A percentile compares a stretch with the other conserved stretches of the same genome.
phyloP scores from a whole-genome alignment of 495 filamentous ascomycete species.

The Chaetomium cochliodes region DNA sequence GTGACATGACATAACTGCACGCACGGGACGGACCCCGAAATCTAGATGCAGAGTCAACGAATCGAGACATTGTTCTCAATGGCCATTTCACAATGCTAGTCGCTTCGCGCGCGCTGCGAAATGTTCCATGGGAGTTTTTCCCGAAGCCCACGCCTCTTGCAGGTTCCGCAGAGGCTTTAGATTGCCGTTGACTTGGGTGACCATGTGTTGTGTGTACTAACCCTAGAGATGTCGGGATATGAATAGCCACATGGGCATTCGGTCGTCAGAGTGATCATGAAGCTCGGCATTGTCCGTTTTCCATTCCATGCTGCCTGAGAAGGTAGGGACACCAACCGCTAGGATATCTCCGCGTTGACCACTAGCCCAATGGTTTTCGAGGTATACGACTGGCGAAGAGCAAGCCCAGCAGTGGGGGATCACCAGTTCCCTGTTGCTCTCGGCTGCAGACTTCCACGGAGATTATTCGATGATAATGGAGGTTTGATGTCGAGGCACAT shows the following conservation, averaged over 20 bases:
- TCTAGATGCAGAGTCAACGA: constrained; percentile 37
- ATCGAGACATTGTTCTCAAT: constrained; percentile 54
- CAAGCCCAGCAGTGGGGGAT: constrained; percentile 46
- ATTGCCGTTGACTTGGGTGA: constrained; percentile 20
- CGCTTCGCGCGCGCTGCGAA: constrained; percentile 51
- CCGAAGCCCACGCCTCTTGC: constrained; percentile 47
- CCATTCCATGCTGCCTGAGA: constrained; percentile 8
- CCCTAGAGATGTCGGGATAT: constrained; percentile 4
- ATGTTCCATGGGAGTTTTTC: constrained; percentile 65
- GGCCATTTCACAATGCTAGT: constrained; percentile 56
- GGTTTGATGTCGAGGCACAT: constrained; percentile 79
- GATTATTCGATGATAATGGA: constrained; percentile 51
- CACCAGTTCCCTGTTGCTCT: constrained; percentile 45
- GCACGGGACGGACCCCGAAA: constrained; percentile 27
- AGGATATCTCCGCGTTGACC: constrained; percentile 74
- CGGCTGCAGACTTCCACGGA: constrained; percentile 69
- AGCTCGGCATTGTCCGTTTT: constrained; percentile 13
- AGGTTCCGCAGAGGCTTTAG: constrained; percentile 26
- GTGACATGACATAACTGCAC: constrained; percentile 14
- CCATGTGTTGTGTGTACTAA: constrained; percentile 20
- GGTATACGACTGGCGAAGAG: constrained; percentile 78
- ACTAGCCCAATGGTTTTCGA: constrained; percentile 60
- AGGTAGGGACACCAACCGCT: constrained; percentile 43
- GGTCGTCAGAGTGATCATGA: background rate
- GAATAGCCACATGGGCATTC: background rate